These are phyloP conservation scores for Arthrobotrys megalospora DNA, from an alignment of 2,329 filamentous ascomycete genomes.

Conservation along the genomic window DNA sequence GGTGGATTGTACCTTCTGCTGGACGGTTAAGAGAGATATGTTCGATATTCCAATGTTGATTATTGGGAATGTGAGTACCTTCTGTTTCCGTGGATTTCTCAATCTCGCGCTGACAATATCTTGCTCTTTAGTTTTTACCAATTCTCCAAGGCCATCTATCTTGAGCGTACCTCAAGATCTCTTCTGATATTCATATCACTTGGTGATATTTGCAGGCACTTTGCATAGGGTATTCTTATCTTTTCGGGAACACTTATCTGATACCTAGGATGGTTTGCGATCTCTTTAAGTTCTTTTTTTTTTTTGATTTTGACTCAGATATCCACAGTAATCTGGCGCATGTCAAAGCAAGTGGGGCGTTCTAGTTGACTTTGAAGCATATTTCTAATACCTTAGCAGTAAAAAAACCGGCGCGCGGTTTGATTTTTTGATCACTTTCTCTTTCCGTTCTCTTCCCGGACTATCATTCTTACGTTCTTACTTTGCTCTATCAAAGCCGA, in stretches of 20 bases:
- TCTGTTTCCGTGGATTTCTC: too few relatives aligned
- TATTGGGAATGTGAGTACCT: constrained; percentile 87
- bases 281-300: constrained; percentile 24
- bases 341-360: constrained; percentile 49
- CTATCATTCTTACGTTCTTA: not conserved
- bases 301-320: constrained; percentile 36
- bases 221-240: constrained; percentile 16
- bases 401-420: constrained; percentile 24
- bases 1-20: constrained; percentile 95
- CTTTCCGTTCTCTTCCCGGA: not conserved
- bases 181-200: constrained; percentile 10
- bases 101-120: not conserved
- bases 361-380: constrained; percentile 38
- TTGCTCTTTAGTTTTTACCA: constrained; percentile 41
- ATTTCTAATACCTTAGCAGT: constrained; percentile 29
- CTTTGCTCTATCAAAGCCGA: not conserved
- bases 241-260: constrained; percentile 35
- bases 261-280: constrained; percentile 51
- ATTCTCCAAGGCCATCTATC: constrained; percentile 54
- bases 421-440: constrained; percentile 4
- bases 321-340: constrained; percentile 47
- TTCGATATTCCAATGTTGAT: constrained; percentile 99
- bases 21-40: constrained; percentile 95
- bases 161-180: constrained; percentile 12
- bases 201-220: constrained; percentile 1